Conservation (phyloP, 2,329 filamentous ascomycete species). For the Stemphylium lycopersici region DNA sequence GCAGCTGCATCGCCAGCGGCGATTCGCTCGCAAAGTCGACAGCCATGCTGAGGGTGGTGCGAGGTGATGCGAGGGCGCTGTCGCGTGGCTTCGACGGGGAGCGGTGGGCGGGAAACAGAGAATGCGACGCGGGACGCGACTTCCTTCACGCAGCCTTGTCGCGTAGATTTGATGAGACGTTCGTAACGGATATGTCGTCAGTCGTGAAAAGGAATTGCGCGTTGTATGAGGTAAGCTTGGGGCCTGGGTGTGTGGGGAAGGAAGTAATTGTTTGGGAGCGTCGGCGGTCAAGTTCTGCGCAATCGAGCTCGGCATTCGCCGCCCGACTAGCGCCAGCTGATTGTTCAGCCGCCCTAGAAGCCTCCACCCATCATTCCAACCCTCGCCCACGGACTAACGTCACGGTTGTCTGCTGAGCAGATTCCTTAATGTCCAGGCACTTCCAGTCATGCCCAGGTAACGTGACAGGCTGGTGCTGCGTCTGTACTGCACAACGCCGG, state of each 20-base stretch:
- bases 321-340: conserved; percentile 8
- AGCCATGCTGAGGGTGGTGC: conserved; percentile 63
- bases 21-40: conserved; percentile 78
- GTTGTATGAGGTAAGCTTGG: conserved; percentile 3
- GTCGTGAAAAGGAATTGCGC: conserved; percentile 20
- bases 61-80: conserved; percentile 10
- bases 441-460: too few relatives aligned
- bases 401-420: too few relatives aligned
- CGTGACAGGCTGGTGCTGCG: too few relatives aligned
- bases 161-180: conserved; percentile 15
- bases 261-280: conserved; percentile 14
- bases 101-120: conserved; percentile 26
- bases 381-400: too few relatives aligned
- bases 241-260: conserved; percentile 15
- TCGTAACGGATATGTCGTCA: conserved; percentile 17
- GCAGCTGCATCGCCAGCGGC: conserved; percentile 83
- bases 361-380: too few relatives aligned
- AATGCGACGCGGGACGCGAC: conserved; percentile 32
- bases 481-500: too few relatives aligned
- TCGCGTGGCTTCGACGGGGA: conserved; percentile 20
- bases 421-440: too few relatives aligned
- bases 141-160: conserved; percentile 19
- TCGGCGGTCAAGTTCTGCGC: conserved; percentile 20
- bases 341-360: neutral
- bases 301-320: conserved; percentile 19